Evolutionary conservation across 495 filamentous ascomycete genomes (phyloP).

Genomic region (Neurospora tetrasperma): DNA sequence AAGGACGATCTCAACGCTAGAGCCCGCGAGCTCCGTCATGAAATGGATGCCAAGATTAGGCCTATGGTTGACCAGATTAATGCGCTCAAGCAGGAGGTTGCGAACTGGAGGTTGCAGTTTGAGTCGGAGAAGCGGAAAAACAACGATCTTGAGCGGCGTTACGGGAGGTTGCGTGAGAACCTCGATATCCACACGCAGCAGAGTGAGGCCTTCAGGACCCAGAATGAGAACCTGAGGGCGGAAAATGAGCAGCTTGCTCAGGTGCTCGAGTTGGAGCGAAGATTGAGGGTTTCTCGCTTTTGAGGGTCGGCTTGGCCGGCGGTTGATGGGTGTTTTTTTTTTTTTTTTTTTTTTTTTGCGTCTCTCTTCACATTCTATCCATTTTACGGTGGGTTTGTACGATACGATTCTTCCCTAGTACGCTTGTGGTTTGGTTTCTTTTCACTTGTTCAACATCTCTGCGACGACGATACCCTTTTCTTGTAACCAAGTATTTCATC

Average conservation of each 20-base stretch:
- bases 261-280: background rate
- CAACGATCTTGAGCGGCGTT: constrained; percentile 5
- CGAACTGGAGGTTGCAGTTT: constrained; percentile 10
- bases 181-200: constrained; percentile 3
- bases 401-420: background rate
- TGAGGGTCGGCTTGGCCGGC: background rate
- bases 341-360: background rate
- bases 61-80: constrained; percentile 1
- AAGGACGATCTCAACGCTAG: constrained; percentile 8
- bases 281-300: background rate
- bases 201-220: constrained; percentile 7
- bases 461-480: background rate
- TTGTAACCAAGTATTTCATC: background rate
- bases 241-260: background rate
- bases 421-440: background rate
- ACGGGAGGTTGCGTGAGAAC: constrained; percentile 8
- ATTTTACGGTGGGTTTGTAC: background rate
- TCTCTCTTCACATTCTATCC: background rate
- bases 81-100: constrained; percentile 7
- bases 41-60: constrained; percentile 1
- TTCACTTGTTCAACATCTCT: background rate
- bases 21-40: constrained; percentile 8
- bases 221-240: constrained; percentile 1
- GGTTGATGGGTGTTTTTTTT: background rate
- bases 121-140: constrained; percentile 4